Percentiles rank a stretch among this genome's conserved stretches.
These are phyloP conservation scores for Trametopsis cervina DNA, from an alignment of 768 basidiomycete species.

Conservation along the genomic window DNA sequence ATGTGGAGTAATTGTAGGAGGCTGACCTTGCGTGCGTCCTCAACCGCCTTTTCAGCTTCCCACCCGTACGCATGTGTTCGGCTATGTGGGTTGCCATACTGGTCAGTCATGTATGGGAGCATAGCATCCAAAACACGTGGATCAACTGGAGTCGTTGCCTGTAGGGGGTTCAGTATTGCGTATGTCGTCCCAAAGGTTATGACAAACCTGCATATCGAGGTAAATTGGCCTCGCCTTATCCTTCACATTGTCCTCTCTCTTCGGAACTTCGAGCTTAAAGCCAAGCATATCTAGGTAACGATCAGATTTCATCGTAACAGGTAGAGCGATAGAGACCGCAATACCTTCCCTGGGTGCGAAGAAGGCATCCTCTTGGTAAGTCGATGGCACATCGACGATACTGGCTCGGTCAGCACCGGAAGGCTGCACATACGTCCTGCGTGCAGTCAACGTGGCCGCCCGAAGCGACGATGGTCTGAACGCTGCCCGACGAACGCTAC, in stretches of 20 bases:
- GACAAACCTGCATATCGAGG: conserved; percentile 88
- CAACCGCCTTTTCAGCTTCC: conserved; percentile 95
- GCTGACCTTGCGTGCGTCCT: conserved; percentile 78
- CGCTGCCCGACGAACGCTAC: conserved; percentile 18
- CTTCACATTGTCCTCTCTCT: conserved; percentile 46
- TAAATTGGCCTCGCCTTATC: conserved; percentile 86
- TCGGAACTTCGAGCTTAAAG: conserved; percentile 68
- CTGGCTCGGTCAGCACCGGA: conserved; percentile 78
- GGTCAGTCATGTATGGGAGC: conserved; percentile 92
- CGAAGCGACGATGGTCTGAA: conserved; percentile 14
- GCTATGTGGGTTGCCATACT: conserved; percentile 97
- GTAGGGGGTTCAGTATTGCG: not conserved
- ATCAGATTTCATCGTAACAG: not conserved
- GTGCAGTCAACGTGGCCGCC: conserved; percentile 19
- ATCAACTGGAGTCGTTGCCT: conserved; percentile 98
- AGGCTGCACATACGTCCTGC: conserved; percentile 70
- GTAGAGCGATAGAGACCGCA: conserved; percentile 8
- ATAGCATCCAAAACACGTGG: conserved; percentile 95
- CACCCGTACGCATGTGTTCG: conserved; percentile 98
- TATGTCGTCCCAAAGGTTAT: not conserved
- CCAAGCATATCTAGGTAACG: conserved; percentile 75
- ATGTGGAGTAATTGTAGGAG: not conserved
- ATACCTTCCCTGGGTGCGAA: conserved; percentile 67
- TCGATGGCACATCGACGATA: conserved; percentile 73
- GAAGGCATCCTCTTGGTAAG: conserved; percentile 61